Base-by-base conservation (phyloP, 1,139 yeast genomes). In the Magnusiomyces ingens region DNA sequence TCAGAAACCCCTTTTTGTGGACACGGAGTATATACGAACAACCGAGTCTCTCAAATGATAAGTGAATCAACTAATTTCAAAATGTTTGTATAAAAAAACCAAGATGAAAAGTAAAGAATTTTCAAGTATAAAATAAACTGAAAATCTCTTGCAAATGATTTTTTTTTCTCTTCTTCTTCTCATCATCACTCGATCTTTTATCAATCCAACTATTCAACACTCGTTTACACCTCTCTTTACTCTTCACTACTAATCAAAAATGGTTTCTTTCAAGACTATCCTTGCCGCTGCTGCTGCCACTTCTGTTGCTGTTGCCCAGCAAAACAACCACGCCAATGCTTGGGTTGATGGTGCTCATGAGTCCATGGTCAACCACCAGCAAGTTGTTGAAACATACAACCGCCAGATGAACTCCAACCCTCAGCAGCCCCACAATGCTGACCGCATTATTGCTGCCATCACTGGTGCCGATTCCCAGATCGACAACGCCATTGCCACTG, bases 401-500 rank as follows among this genome's bases (percentile, higher is more conserved):
- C 44, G 52, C 19, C 52, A 58, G 48, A 51, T 60, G 48, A 19
- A 38, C 46, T 32, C 40, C 21, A 13, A 45, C 36, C 51, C 52
- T 18, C 60, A 59, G 21, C 62, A 59, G 49, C 58, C 60, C 19
- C 59, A 62, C 32, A 52, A 54, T 45, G 50, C 56, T 50, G 62
- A 58, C 38, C 41, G 50, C 12, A 45, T 60, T 26, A 45, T 52
- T 43, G 58, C 58, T 32, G 53, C 55, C 48, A 56, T 61, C 53
- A 60, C 63, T 15, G 64, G 64, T 43, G 53, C 60, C 18, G 66
- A 62, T 53, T 55, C 64, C 11, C 65, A 64, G 58, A 57, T 61
- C 48, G 67, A 64, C 52, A 62, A 61, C 48, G 59, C 62, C 18
- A 52, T 59, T 47, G 63, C 60, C 32, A 61, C 64, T 18, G 52